phyloP scores from a whole-genome alignment of 148 eudicot genomes.

The Rhododendron williamsianum region DNA sequence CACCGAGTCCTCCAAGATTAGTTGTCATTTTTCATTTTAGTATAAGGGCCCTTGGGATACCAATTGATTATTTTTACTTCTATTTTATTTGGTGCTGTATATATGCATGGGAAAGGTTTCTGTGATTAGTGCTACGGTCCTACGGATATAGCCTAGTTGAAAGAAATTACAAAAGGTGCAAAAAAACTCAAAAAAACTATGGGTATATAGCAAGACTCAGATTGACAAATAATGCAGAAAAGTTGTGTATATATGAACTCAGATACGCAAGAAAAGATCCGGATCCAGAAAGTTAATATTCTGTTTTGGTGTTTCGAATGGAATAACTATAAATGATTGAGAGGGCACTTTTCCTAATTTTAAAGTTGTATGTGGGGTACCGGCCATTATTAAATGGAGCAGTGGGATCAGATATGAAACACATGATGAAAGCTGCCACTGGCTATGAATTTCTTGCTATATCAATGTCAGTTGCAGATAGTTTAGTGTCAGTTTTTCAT shows the following conservation, averaged over 20 bases:
- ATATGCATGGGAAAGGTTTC: background rate
- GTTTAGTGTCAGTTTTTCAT: background rate
- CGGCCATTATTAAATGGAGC: slow-evolving; percentile 1
- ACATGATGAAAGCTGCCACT: background rate
- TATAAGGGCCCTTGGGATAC: background rate
- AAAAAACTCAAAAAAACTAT: background rate
- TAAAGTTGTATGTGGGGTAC: slow-evolving; percentile 4
- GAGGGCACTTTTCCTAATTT: slow-evolving; percentile 10
- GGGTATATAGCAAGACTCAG: too few species aligned
- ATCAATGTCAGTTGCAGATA: background rate
- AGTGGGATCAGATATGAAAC: slow-evolving; percentile 10
- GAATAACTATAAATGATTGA: slow-evolving; percentile 12
- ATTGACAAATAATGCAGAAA: background rate
- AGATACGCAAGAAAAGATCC: background rate
- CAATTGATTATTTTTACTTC: background rate
- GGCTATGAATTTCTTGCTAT: slow-evolving; percentile 5
- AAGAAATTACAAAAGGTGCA: background rate
- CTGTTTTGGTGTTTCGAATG: background rate
- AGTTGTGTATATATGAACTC: background rate
- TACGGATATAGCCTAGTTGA: background rate
- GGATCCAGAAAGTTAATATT: background rate
- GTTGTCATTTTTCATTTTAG: background rate
- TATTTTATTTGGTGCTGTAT: too few species aligned
- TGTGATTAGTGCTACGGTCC: background rate
- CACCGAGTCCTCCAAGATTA: background rate